Percentiles rank a stretch among this genome's conserved stretches.
These are phyloP conservation scores for Trichomonas gallinae DNA, from an alignment of 208 protist genomes.

Conservation along the genomic window DNA sequence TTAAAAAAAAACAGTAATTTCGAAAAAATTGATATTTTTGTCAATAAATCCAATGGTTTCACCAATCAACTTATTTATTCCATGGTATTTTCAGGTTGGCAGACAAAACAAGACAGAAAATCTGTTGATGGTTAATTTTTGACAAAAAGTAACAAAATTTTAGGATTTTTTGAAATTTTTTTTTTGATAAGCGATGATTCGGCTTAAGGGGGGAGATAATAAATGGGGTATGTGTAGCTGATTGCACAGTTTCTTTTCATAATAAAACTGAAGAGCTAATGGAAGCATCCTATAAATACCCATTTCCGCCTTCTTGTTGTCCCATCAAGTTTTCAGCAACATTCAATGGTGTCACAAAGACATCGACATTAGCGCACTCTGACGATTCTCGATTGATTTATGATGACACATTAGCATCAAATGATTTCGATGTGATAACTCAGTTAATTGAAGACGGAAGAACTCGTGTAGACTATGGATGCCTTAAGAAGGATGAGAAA, in stretches of 20 bases:
- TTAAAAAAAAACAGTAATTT: too few relatives aligned
- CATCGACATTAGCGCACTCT: not conserved
- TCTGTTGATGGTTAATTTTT: too few relatives aligned
- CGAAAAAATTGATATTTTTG: too few relatives aligned
- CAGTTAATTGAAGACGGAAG: not conserved
- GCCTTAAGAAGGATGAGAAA: not conserved
- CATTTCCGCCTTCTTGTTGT: not conserved
- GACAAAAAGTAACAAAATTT: too few relatives aligned
- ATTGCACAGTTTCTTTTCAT: not conserved
- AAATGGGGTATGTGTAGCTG: not conserved
- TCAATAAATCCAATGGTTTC: too few relatives aligned
- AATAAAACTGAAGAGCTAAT: not conserved
- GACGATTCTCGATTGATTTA: not conserved
- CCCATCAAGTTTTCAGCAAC: not conserved
- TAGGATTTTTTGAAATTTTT: too few relatives aligned
- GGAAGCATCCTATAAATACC: not conserved
- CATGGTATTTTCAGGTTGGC: too few relatives aligned
- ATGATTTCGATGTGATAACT: not conserved
- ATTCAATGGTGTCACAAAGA: not conserved
- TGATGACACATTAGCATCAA: not conserved
- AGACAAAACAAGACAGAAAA: too few relatives aligned
- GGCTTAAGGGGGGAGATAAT: not conserved
- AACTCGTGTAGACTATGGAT: not conserved
- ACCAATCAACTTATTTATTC: too few relatives aligned
- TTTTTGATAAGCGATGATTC: too few relatives aligned